Evolutionary conservation across 768 basidiomycete genomes (phyloP).

Genomic region (Leccinum barrowsii): DNA sequence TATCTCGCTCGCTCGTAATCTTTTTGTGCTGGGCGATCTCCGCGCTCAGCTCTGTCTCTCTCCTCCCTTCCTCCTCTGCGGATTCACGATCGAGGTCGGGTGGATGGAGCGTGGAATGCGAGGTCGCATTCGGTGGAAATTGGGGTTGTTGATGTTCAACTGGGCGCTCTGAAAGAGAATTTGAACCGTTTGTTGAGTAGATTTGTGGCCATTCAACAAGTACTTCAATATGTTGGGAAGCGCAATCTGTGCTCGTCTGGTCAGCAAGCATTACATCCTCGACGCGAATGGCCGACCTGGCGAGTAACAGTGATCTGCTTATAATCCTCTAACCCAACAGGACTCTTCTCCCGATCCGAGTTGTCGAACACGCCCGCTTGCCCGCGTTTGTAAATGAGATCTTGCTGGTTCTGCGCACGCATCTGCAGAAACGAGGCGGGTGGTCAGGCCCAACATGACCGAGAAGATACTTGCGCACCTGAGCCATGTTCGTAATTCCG

Average conservation of each 20-base stretch:
- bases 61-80: too few species aligned
- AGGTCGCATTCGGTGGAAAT: slow-evolving; percentile 45
- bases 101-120: too few species aligned
- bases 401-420: slow-evolving; percentile 92
- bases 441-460: background rate
- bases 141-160: slow-evolving; percentile 99
- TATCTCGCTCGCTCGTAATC: too few species aligned
- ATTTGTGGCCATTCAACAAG: slow-evolving; percentile 92
- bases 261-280: background rate
- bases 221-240: slow-evolving; percentile 94
- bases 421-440: slow-evolving; percentile 48
- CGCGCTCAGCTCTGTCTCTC: too few species aligned
- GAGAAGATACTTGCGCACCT: slow-evolving; percentile 43
- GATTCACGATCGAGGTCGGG: too few species aligned
- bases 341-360: slow-evolving; percentile 80
- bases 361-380: slow-evolving; percentile 99
- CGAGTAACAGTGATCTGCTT: slow-evolving; percentile 96
- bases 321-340: slow-evolving; percentile 72
- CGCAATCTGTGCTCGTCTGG: slow-evolving; percentile 60
- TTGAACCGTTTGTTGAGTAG: slow-evolving; percentile 80
- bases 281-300: slow-evolving; percentile 53
- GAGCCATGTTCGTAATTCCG: slow-evolving; percentile 96
- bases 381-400: slow-evolving; percentile 98
- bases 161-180: slow-evolving; percentile 94
- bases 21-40: too few species aligned